A percentile compares a stretch with the other conserved stretches of the same genome.
Evolutionary conservation across 768 basidiomycete species (phyloP).

Genomic region (Zangia roseola): DNA sequence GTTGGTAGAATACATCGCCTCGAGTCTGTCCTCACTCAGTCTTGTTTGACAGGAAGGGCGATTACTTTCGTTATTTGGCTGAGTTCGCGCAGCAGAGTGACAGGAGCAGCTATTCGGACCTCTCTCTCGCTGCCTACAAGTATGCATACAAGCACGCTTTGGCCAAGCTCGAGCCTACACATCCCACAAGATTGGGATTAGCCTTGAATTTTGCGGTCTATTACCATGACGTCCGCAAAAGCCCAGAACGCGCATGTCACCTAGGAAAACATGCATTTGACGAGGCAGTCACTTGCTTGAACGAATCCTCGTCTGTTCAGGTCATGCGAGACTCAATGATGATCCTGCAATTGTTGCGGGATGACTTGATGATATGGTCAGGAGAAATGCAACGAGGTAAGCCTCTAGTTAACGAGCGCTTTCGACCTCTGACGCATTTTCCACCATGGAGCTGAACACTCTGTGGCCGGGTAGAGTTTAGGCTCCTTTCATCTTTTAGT

Average conservation of each 20-base stretch:
- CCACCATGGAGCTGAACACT: conserved; percentile 23
- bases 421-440: conserved; percentile 13
- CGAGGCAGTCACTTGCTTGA: conserved; percentile 74
- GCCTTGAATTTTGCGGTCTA: conserved; percentile 95
- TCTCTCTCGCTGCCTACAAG: conserved; percentile 84
- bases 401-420: not conserved
- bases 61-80: conserved; percentile 89
- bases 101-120: conserved; percentile 65
- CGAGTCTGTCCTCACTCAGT: conserved; percentile 9
- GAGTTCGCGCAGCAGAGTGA: conserved; percentile 77
- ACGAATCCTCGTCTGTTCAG: conserved; percentile 40
- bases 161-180: conserved; percentile 69
- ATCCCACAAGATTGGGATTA: conserved; percentile 85
- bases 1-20: not conserved
- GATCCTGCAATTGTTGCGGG: conserved; percentile 78
- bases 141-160: conserved; percentile 80
- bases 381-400: conserved; percentile 60
- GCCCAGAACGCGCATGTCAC: conserved; percentile 84
- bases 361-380: conserved; percentile 86
- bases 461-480: conserved; percentile 13
- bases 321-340: conserved; percentile 71
- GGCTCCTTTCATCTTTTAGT: not conserved
- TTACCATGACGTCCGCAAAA: conserved; percentile 83
- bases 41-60: conserved; percentile 61
- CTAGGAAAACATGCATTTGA: conserved; percentile 92